Evolutionary conservation across 441 rosid species (phyloP), one percentile per base, ranked within the genome.

Genomic region (Aleurites moluccanus): DNA sequence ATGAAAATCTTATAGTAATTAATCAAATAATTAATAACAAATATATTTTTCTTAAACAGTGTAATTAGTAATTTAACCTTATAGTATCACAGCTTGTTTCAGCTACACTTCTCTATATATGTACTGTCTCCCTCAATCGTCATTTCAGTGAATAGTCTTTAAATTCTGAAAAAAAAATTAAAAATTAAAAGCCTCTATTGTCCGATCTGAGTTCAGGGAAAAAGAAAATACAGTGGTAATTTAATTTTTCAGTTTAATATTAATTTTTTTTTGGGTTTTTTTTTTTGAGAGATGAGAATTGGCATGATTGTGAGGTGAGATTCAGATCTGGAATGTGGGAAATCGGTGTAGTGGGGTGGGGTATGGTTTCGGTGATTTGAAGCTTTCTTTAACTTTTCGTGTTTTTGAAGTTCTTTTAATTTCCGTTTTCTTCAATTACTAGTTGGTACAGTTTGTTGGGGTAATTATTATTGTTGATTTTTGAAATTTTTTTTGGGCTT

Each of bases 261-360:
- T 53, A 30, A 8, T 23, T 25, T 53, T 6, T 40, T 13, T 38
- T 65, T 52, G 16, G 6, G 8, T 52, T 52, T 52, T 3, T 38
- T 16, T 15, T 15, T 33, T 33, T 28, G 60, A 10, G 62, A 44
- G 27, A 66, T 61, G 21, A 33, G 6, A 42, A 33, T 44, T 38
- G 18, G 42, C 35, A 30, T 62, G 56, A 25, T 4, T 44, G 35
- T 14, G 45, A 56, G 40, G 23, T 75, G 60, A 77, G 64, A 80
- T 84, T 86, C 60, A 80, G 87, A 86, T 86, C 89, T 80, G 9
- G 67, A 50, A 62, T 8, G 70, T 27, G 30, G n/a, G 63, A 1
- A 55, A 42, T 52, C 7, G 55, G 2, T 33, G 15, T 9, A 35
- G 40, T 38, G 7, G 6, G 73, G 56, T 50, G 84, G 77, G 80